Percentiles rank a stretch among this genome's conserved stretches.
phyloP scores from a whole-genome alignment of 2,329 filamentous ascomycete species.

The Aureobasidium sp. region DNA sequence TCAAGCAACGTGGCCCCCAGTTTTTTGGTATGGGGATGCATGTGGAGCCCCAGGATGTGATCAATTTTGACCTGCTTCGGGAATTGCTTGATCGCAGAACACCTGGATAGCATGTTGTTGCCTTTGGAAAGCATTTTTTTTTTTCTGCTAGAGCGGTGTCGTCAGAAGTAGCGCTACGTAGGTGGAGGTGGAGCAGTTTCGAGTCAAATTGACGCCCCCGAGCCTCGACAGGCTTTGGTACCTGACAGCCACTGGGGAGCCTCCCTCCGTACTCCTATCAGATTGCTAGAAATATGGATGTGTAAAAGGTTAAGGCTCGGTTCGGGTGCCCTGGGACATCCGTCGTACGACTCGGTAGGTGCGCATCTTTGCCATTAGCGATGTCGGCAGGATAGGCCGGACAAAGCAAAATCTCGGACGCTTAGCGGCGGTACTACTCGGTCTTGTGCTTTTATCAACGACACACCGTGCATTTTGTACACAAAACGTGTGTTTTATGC shows the following conservation, averaged over 20 bases:
- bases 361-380: slow-evolving; percentile 7
- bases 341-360: slow-evolving; percentile 6
- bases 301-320: slow-evolving; percentile 15
- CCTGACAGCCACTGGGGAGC: not conserved
- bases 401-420: not conserved
- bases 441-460: not conserved
- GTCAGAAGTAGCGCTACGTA: slow-evolving; percentile 4
- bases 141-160: not conserved
- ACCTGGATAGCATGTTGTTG: not conserved
- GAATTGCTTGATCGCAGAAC: not conserved
- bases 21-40: slow-evolving; percentile 1
- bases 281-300: slow-evolving; percentile 6
- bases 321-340: not conserved
- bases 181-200: not conserved
- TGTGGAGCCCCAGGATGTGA: slow-evolving; percentile 9
- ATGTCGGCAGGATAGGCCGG: not conserved
- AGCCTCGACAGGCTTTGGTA: not conserved
- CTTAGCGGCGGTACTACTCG: not conserved
- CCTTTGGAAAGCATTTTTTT: not conserved
- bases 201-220: not conserved
- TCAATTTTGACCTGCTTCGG: not conserved
- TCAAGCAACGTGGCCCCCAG: slow-evolving; percentile 1
- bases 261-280: not conserved
- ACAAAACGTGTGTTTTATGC: not conserved
- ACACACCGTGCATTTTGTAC: not conserved